These are phyloP conservation scores for Solanum hybrid DNA, from an alignment of 305 asterid species.

Conservation along the genomic window DNA sequence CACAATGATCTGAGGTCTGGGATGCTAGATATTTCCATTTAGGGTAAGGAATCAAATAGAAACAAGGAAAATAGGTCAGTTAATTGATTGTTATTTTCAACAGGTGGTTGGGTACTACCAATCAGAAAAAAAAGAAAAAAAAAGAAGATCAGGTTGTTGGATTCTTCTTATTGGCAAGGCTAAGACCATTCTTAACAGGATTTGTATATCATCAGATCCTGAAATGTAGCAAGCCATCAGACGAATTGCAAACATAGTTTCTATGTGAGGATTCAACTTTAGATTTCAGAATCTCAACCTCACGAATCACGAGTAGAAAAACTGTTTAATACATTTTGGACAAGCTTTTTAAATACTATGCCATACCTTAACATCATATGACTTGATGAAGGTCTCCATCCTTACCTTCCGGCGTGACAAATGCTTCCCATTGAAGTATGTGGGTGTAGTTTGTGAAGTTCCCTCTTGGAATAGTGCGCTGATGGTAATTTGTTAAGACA, in stretches of 20 bases:
- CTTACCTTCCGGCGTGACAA: background rate
- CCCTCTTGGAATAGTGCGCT: background rate
- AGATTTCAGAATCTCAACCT: background rate
- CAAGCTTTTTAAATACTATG: background rate
- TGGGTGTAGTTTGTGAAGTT: background rate
- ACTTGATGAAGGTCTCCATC: background rate
- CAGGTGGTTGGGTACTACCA: background rate
- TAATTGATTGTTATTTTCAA: background rate
- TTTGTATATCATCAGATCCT: background rate
- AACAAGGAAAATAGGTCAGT: background rate
- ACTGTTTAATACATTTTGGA: background rate
- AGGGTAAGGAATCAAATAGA: background rate
- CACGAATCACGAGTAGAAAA: background rate
- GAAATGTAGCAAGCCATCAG: background rate
- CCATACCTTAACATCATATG: background rate
- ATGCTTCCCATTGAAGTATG: background rate
- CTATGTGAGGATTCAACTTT: background rate
- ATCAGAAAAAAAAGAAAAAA: background rate
- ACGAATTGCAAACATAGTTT: background rate
- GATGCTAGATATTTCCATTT: background rate
- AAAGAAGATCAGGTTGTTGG: background rate
- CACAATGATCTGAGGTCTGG: background rate
- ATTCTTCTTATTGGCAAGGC: background rate
- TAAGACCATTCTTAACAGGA: background rate
- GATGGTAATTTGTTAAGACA: background rate